Evolutionary conservation across 2,329 filamentous ascomycete genomes (phyloP).

Genomic region (Fonsecaea nubica): DNA sequence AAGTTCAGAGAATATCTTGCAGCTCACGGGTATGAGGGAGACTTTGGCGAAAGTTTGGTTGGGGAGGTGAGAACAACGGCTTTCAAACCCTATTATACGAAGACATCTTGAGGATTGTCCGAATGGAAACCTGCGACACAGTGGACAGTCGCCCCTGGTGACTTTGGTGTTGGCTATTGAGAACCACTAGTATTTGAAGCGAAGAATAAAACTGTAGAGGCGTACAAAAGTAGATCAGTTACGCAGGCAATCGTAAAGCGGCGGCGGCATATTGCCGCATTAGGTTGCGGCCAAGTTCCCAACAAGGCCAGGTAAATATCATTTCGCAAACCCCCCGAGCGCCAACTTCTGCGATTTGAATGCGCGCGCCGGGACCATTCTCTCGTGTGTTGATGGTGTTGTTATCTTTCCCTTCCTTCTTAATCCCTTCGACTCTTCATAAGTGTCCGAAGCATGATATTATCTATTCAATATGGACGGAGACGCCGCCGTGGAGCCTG

Average conservation of each 20-base stretch:
- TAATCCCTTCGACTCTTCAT: not conserved
- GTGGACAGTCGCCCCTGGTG: not conserved
- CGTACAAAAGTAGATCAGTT: not conserved
- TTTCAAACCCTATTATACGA: slow-evolving; percentile 15
- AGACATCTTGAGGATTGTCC: slow-evolving; percentile 12
- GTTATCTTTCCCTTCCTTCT: not conserved
- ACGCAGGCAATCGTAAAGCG: not conserved
- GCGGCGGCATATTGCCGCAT: not conserved
- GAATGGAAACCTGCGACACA: not conserved
- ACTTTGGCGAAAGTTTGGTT: slow-evolving; percentile 21
- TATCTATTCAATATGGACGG: slow-evolving; percentile 36
- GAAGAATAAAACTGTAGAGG: no score
- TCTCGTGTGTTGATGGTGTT: not conserved
- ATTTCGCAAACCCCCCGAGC: not conserved
- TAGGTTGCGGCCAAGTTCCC: not conserved
- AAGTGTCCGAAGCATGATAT: slow-evolving; percentile 31
- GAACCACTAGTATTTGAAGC: not conserved
- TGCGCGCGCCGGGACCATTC: not conserved
- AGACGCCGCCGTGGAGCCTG: slow-evolving; percentile 41
- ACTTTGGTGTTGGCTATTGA: not conserved
- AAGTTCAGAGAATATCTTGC: slow-evolving; percentile 54
- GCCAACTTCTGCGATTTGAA: not conserved
- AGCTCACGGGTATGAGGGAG: slow-evolving; percentile 51
- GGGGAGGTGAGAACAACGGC: slow-evolving; percentile 15
- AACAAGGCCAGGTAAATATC: not conserved